Conservation (phyloP, 768 basidiomycete genomes). For the Russula virescens region DNA sequence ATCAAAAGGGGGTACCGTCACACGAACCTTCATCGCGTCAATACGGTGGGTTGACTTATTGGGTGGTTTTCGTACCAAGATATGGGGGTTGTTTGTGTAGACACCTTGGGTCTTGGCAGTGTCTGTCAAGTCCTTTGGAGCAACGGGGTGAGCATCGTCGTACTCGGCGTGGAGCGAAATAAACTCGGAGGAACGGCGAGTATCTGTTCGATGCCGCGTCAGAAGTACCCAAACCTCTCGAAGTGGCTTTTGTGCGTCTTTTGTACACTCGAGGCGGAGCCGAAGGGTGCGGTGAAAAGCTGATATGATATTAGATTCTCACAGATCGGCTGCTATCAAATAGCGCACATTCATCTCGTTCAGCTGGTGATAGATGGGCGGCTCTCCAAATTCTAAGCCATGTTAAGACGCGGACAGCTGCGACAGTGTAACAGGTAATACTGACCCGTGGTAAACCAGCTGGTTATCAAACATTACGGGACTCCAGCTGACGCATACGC, state of each 20-base stretch:
- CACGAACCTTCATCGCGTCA: conserved; percentile 22
- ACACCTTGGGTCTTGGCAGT: conserved; percentile 15
- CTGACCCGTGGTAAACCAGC: conserved; percentile 62
- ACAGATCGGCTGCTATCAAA: background rate
- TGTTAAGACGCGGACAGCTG: background rate
- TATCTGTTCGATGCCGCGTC: conserved; percentile 65
- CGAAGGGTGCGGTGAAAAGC: conserved; percentile 39
- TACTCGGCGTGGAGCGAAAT: conserved; percentile 58
- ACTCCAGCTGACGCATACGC: conserved; percentile 86
- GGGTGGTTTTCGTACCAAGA: conserved; percentile 12
- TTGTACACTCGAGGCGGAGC: conserved; percentile 33
- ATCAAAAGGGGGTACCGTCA: conserved; percentile 12
- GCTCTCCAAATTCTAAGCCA: conserved; percentile 33
- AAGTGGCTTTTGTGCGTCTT: background rate
- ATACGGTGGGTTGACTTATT: background rate
- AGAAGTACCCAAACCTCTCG: conserved; percentile 75
- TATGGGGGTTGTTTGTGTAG: conserved; percentile 23
- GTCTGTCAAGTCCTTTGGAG: background rate
- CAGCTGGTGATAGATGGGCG: conserved; percentile 17
- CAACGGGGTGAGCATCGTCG: conserved; percentile 24
- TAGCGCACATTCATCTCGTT: conserved; percentile 31
- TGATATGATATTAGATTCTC: conserved; percentile 21
- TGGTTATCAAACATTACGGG: conserved; percentile 49
- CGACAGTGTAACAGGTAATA: conserved; percentile 22
- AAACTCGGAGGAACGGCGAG: conserved; percentile 56